Base-by-base conservation (phyloP, 495 filamentous ascomycete species). In the Aspergillus asperescens region DNA sequence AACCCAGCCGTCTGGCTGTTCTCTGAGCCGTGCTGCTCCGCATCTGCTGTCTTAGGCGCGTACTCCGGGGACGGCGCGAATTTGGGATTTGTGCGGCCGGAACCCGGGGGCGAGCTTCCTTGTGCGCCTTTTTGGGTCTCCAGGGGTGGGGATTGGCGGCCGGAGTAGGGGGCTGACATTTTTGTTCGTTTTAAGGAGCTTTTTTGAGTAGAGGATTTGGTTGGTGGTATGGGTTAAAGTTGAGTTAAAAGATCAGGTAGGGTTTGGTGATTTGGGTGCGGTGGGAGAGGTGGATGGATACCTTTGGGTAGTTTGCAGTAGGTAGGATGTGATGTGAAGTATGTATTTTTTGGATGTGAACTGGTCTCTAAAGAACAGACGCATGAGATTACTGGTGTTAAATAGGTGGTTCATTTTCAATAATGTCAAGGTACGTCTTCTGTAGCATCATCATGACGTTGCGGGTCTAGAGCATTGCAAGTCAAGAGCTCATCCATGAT, bases 121-220 rank as follows among this genome's bases (percentile, higher is more conserved):
- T 96, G 91, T 25, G 71, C 65, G 47, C 77, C 81, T n/a, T 77
- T 64, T 63, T 87, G 86, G 43, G 60, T 43, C 72, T 90, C 85
- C 7, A 88, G 89, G 15, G 81, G 71, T 12, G 92, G 92, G 8
- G 92, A 97, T 65, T 96, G 82, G 59, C 84, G 85, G 67, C 89
- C 88, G 61, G 76, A 60, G 67, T 77, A 23, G 35, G 51, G 64
- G 35, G 69, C 58, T 35, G 70, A 69, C 70, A 74, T 72, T 27
- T 50, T 71, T 15, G 15, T 28, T 44, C 20, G 12, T 23, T 4
- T 41, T 28, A 4, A n/a, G n/a, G n/a, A n/a, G n/a, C 25, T 28
- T 28, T 4, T 4, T 28, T 28, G 25, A 5, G 9, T 16, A 16
- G 3, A 38, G n/a, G 35, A n/a, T 15, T 16, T 38, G 15, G 3